A percentile compares a stretch with the other conserved stretches of the same genome.
Conservation (phyloP, 257 asterid species). For the Fraxinus anomala region DNA sequence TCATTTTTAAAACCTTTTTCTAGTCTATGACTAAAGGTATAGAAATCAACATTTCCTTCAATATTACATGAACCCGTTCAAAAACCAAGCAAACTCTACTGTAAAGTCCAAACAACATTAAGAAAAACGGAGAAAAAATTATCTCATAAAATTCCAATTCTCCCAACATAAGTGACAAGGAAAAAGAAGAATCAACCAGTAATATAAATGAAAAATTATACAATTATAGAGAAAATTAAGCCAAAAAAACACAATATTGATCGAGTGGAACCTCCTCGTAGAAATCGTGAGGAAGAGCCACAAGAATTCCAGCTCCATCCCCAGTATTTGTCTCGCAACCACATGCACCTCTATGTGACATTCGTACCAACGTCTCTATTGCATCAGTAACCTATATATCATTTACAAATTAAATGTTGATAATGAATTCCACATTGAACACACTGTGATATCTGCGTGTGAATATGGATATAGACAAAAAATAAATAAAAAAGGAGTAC, state of each 20-base stretch:
- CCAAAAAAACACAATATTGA: background rate
- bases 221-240: background rate
- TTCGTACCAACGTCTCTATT: conserved; percentile 89
- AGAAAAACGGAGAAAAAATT: background rate
- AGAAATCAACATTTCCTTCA: background rate
- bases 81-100: background rate
- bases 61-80: background rate
- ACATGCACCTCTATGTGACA: conserved; percentile 98
- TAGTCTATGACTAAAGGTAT: background rate
- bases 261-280: conserved; percentile 67
- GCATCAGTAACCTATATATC: conserved; percentile 86
- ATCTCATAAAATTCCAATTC: background rate
- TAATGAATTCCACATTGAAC: background rate
- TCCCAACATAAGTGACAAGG: background rate
- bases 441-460: background rate
- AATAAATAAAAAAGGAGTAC: conserved; percentile 28
- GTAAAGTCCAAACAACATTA: background rate
- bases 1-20: background rate
- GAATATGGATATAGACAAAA: background rate
- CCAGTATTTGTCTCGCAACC: conserved; percentile 99
- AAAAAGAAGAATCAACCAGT: background rate
- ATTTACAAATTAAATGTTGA: background rate
- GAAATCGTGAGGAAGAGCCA: conserved; percentile 87
- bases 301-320: conserved; percentile 99
- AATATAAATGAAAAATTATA: background rate